Evolutionary conservation across 148 eudicot genomes (phyloP), one percentile per base, ranked within the genome.

Genomic region (Amaranthus cruentus): DNA sequence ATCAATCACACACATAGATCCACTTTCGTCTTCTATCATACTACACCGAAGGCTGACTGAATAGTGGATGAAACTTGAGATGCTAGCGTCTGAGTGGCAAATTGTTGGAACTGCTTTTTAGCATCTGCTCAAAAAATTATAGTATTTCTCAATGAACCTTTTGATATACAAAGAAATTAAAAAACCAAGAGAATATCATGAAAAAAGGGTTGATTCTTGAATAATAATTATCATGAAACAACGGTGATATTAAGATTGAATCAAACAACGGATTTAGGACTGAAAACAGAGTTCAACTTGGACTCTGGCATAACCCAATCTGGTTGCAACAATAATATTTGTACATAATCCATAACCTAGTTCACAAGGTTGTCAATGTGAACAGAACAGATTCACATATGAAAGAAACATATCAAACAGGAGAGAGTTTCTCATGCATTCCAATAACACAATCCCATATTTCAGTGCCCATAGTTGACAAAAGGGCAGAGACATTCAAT

Each of bases 101-200:
- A 94, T 75, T 88, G 89, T 76, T 94, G 98, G 71, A 94, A 75
- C 87, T 94, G 98, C 84, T 94, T 94, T 88, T 91, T 94, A 59
- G 98, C 98, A 91, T 95, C 98, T 95, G 93, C 68, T 62, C 44
- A 68, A 72, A 80, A 73, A 8, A 60, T 57, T 7, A 67, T 38
- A 68, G 3, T 9, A 70, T 4, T 18, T 54, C 9, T 62, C 43
- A 74, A n/a, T 61, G 47, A 61, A 68, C 52, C n/a, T 47, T 54
- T 18, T 4, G 15, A 46, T 48, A 42, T 54, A 7, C 6, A 43
- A 9, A 73, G 7, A 46, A 2, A 14, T 4, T 14, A 52, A 2
- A 2, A 52, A 55, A 62, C 0, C 6, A 77, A 6, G 46, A 66
- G n/a, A 5, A 21, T 13, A 15, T 44, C 18, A 6, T 4, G 8